Conservation (phyloP, 805 yeast genomes). For the Monosporozyma aerobia region DNA sequence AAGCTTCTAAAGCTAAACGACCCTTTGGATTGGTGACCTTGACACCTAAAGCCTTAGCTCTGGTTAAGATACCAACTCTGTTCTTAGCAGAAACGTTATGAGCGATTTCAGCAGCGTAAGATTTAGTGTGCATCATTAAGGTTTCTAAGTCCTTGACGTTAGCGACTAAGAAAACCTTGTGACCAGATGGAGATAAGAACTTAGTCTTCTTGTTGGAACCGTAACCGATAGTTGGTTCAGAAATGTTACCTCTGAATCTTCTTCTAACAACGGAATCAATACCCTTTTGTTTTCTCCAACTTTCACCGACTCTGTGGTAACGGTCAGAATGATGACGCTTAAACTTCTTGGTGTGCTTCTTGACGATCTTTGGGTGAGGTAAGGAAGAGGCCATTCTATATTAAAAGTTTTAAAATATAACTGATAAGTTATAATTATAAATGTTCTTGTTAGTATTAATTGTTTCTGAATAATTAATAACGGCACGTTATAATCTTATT, state of each 20-base stretch:
- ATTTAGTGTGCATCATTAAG: slow-evolving; percentile 91
- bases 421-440: background rate
- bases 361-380: slow-evolving; percentile 98
- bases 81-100: slow-evolving; percentile 97
- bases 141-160: slow-evolving; percentile 92
- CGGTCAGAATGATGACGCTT: slow-evolving; percentile 99
- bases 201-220: slow-evolving; percentile 99
- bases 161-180: slow-evolving; percentile 90
- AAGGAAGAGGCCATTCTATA: slow-evolving; percentile 85
- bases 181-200: slow-evolving; percentile 94
- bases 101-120: slow-evolving; percentile 99
- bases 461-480: background rate
- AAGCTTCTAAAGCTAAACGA: slow-evolving; percentile 96
- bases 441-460: background rate
- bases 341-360: slow-evolving; percentile 98
- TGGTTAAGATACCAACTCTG: slow-evolving; percentile 92
- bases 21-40: slow-evolving; percentile 99
- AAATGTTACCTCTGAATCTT: slow-evolving; percentile 98
- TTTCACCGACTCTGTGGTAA: slow-evolving; percentile 94
- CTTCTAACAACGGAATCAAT: slow-evolving; percentile 99
- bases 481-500: too few relatives aligned
- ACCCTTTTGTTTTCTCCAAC: slow-evolving; percentile 99
- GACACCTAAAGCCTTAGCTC: slow-evolving; percentile 97
- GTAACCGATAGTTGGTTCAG: slow-evolving; percentile 99
- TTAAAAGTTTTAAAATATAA: background rate